Percentiles rank a stretch among this genome's conserved stretches.
These are phyloP conservation scores for Mrakia frigida DNA, from an alignment of 768 basidiomycete genomes.

Conservation along the genomic window DNA sequence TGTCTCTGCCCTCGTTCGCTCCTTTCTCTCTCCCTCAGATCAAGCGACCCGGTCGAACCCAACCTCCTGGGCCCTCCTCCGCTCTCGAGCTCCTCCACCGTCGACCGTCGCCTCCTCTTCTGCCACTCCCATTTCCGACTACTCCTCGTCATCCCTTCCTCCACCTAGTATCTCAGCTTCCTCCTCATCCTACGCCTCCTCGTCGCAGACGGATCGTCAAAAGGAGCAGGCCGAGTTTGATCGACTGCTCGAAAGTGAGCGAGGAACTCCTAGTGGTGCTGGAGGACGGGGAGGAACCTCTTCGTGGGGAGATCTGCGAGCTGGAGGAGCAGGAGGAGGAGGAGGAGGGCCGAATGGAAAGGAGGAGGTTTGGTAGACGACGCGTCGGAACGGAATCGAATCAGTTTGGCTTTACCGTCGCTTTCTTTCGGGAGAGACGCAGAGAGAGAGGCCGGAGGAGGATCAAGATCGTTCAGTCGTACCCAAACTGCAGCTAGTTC, in stretches of 20 bases:
- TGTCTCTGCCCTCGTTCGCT: no score
- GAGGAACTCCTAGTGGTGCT: background rate
- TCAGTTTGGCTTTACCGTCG: background rate
- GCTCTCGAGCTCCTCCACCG: background rate
- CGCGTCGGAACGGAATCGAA: background rate
- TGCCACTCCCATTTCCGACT: background rate
- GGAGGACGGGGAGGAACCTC: background rate
- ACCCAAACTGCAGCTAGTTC: no score
- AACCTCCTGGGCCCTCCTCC: constrained; percentile 15
- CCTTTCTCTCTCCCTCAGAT: background rate
- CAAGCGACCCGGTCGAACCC: constrained; percentile 14
- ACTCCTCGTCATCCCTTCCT: background rate
- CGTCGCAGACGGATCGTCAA: background rate
- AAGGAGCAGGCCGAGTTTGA: constrained; percentile 19
- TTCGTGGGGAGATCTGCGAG: background rate
- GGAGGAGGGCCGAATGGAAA: background rate
- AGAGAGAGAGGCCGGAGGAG: background rate
- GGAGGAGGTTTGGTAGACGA: constrained; percentile 7
- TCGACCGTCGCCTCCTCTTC: background rate
- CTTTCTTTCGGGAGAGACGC: background rate
- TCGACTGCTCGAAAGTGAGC: constrained; percentile 12
- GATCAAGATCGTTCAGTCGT: no score
- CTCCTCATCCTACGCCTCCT: background rate
- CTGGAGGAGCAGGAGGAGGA: background rate
- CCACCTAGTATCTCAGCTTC: background rate